Evolutionary conservation across 352 stramenopile genomes (phyloP), one percentile per base, ranked within the genome.

Genomic region (Peronospora farinosa): DNA sequence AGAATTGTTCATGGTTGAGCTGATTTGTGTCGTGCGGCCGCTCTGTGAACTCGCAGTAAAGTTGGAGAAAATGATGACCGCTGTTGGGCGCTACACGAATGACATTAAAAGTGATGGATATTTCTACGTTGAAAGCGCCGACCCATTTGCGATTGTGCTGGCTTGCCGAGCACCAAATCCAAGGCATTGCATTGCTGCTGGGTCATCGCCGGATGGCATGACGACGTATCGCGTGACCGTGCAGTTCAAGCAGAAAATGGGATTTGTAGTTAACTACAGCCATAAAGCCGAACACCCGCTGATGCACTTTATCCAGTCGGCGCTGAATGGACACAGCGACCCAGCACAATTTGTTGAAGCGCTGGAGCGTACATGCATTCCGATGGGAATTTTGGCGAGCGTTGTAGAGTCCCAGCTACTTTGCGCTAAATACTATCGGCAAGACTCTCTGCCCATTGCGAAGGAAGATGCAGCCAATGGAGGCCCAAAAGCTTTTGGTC

Each of bases 221-320:
- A 74, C 86, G 21, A 88, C 72, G 11, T 92, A 92, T 48, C 77
- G 81, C 40, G 78, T 86, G 33, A 85, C 63, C 38, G 84, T 92
- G 45, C 78, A 92, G 57, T 90, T 88, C 54, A 90, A 90, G 57
- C 81, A 89, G 56, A 92, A 90, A 65, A 90, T 89, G 74, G 77
- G 78, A 0, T 89, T 92, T 40, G 78, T 92, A 28, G 73, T 92
- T 28, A 88, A 86, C 56, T 90, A 88, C 67, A 92, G 81, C 57
- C 81, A 92, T 71, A 88, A 90, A 51, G 78, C 77, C 0, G 81
- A 92, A 43, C 81, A 92, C 43, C 81, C 81, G 9, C 52, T 92
- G 9, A 86, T 92, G 69, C 77, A 90, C 53, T 92, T 90, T 41
- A 90, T 92, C 43, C 78, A 92, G 55, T 88, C 81, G 13, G 75